Conservation (phyloP, 495 filamentous ascomycete genomes). For the Penicillium odoratum region DNA sequence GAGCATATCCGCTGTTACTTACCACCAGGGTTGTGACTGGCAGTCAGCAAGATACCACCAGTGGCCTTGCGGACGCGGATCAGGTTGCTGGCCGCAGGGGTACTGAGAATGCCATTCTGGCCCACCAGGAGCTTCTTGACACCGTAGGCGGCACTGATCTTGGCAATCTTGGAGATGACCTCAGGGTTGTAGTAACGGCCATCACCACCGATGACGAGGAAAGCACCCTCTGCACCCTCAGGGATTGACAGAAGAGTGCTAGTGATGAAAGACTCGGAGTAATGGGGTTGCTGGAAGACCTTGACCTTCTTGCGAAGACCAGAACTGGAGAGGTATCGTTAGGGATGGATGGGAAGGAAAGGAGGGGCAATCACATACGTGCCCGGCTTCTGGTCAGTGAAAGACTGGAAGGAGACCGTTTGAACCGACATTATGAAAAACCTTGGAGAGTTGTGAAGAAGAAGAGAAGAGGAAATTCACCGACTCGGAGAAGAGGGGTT, state of each 20-base stretch:
- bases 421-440: conserved; percentile 65
- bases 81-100: conserved; percentile 91
- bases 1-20: conserved; percentile 32
- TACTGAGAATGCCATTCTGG: conserved; percentile 93
- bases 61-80: conserved; percentile 93
- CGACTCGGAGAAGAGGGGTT: conserved; percentile 24
- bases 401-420: conserved; percentile 74
- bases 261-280: conserved; percentile 92
- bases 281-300: conserved; percentile 92
- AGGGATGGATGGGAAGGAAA: conserved; percentile 11
- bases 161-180: conserved; percentile 92
- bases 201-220: conserved; percentile 96
- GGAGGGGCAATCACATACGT: conserved; percentile 67
- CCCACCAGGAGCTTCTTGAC: conserved; percentile 98
- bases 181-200: conserved; percentile 97
- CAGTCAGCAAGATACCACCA: conserved; percentile 93
- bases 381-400: conserved; percentile 96
- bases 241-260: conserved; percentile 94
- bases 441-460: conserved; percentile 5
- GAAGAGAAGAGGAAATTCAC: conserved; percentile 24
- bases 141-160: conserved; percentile 94
- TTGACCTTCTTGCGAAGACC: conserved; percentile 98
- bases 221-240: conserved; percentile 82
- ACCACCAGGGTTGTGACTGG: conserved; percentile 98
- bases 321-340: conserved; percentile 59